Conservation (phyloP, 164 flowering plant genomes). For the Santalum album region DNA sequence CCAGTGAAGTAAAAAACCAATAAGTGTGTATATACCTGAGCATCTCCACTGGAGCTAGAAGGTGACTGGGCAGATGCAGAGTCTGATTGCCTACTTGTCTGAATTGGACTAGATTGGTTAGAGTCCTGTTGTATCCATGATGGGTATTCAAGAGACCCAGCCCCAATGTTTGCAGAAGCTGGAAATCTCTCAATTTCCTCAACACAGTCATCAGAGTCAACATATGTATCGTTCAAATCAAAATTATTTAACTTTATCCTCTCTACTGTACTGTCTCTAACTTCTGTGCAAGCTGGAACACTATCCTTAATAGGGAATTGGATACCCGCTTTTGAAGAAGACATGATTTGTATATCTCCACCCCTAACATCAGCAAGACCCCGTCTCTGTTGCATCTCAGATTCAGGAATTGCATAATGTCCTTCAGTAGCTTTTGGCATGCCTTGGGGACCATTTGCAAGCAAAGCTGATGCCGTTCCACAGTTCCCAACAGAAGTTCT, state of each 20-base stretch:
- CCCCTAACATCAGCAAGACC: conserved; percentile 10
- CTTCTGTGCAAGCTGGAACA: conserved; percentile 13
- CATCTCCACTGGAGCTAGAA: conserved; percentile 6
- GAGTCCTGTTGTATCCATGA: conserved; percentile 3
- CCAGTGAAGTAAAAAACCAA: not conserved
- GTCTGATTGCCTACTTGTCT: conserved; percentile 4
- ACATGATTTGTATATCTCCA: not conserved
- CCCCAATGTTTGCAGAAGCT: not conserved
- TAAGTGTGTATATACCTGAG: not conserved
- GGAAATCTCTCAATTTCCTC: not conserved
- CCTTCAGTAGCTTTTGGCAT: conserved; percentile 7
- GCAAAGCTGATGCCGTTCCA: conserved; percentile 16
- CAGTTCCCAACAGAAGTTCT: conserved; percentile 23
- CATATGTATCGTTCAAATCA: conserved; percentile 1
- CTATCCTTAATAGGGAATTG: conserved; percentile 10
- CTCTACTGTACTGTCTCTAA: conserved; percentile 5
- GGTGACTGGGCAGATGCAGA: conserved; percentile 4
- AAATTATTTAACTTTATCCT: not conserved
- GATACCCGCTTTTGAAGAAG: conserved; percentile 8
- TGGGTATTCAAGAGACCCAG: not conserved
- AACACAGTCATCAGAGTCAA: not conserved
- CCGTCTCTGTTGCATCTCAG: conserved; percentile 17
- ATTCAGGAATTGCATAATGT: conserved; percentile 6
- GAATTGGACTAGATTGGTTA: conserved; percentile 4
- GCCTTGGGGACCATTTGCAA: conserved; percentile 20